These are phyloP conservation scores for Pythium chondricola DNA, from an alignment of 352 stramenopile species.

Conservation along the genomic window DNA sequence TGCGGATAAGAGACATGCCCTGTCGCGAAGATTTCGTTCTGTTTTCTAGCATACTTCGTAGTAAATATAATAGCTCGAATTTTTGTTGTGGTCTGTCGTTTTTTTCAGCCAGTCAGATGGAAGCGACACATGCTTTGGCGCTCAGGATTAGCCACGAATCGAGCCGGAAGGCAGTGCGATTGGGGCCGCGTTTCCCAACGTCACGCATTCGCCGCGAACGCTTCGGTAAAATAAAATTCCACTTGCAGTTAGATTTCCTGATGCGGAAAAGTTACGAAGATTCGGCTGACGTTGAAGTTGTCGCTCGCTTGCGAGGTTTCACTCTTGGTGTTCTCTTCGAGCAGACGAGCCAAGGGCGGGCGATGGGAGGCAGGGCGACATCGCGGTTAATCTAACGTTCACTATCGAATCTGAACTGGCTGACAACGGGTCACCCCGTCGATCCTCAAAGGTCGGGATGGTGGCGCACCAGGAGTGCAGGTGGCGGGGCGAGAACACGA, in stretches of 20 bases:
- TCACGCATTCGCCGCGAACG: neutral
- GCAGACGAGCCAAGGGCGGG: conserved; percentile 21
- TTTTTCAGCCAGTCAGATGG: conserved; percentile 4
- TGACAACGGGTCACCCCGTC: conserved; percentile 11
- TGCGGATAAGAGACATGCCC: conserved; percentile 16
- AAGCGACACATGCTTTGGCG: too few species aligned
- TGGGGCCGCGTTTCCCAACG: neutral
- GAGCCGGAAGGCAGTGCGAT: neutral
- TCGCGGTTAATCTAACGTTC: neutral
- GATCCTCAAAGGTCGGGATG: conserved; percentile 12
- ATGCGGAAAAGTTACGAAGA: conserved; percentile 14
- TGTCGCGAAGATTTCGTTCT: conserved; percentile 2
- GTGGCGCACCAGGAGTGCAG: conserved; percentile 11
- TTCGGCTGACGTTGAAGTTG: conserved; percentile 23
- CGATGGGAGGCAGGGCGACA: conserved; percentile 11
- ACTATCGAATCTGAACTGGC: neutral
- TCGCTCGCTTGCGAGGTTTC: conserved; percentile 19
- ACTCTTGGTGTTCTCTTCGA: conserved; percentile 5
- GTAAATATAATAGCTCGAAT: too few species aligned
- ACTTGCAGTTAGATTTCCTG: neutral
- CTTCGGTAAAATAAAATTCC: too few species aligned
- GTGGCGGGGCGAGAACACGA: too few species aligned
- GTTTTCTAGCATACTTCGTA: conserved; percentile 4
- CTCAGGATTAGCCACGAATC: too few species aligned
- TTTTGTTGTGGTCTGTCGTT: neutral